Conservation (phyloP, 331 rosid genomes). For the Saraca asoca region DNA sequence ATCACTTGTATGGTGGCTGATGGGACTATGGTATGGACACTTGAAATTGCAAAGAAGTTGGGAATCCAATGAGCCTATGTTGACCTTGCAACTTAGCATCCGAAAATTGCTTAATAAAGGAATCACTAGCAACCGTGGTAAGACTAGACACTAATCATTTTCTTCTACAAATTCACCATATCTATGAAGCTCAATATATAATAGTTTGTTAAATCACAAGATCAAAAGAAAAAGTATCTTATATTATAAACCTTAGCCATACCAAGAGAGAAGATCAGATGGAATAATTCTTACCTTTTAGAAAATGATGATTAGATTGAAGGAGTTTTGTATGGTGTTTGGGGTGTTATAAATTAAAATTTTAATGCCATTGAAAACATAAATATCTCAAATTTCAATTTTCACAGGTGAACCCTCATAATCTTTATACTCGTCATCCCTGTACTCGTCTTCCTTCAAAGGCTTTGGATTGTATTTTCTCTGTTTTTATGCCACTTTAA, state of each 20-base stretch:
- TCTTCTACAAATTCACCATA: not conserved
- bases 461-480: too few relatives aligned
- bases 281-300: not conserved
- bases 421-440: too few relatives aligned
- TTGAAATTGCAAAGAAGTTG: slow-evolving; percentile 57
- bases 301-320: too few relatives aligned
- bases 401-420: too few relatives aligned
- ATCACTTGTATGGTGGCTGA: too few relatives aligned
- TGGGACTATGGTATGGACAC: slow-evolving; percentile 46
- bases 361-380: too few relatives aligned
- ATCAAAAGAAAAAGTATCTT: not conserved
- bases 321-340: too few relatives aligned
- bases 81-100: slow-evolving; percentile 32
- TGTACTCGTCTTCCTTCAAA: too few relatives aligned
- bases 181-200: not conserved
- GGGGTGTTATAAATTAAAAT: too few relatives aligned
- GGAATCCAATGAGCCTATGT: slow-evolving; percentile 33
- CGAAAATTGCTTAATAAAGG: slow-evolving; percentile 44
- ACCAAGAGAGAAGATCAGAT: not conserved
- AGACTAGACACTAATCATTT: slow-evolving; percentile 18
- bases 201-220: not conserved
- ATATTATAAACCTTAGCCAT: not conserved
- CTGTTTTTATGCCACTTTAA: too few relatives aligned
- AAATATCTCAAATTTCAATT: too few relatives aligned
- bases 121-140: slow-evolving; percentile 44